Evolutionary conservation across 169 alveolate species (phyloP), one percentile per base, ranked within the genome.

Genomic region (Plasmodium knowlesi): DNA sequence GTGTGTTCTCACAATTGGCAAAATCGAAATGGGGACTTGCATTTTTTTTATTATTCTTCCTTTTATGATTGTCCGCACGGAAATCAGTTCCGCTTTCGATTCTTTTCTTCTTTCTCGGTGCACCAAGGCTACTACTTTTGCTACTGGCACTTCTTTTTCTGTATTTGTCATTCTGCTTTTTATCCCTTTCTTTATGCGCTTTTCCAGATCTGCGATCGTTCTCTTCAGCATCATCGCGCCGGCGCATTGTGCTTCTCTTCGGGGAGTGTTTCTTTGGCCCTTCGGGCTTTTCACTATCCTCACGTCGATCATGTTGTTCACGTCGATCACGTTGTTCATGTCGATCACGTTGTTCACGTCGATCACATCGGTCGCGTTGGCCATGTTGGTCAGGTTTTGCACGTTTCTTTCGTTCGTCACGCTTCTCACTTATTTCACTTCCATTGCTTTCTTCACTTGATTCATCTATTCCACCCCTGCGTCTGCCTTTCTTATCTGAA

Each of bases 101-200:
- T 74, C 54, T 74, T 74, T 74, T 74, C 30, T 74, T 74, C 83
- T 74, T 74, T 32, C 54, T 74, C 3, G 37, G 46, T 74, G 43
- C 54, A 74, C 43, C 57, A 9, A 19, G 37, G 16, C 61, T 34
- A 32, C 28, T 32, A 39, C 83, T 74, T 74, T 74, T 25, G 34
- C 43, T 74, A 32, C 83, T 74, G 43, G 37, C 54, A 25, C 83
- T 74, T 34, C 83, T 74, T 34, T 39, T 74, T 39, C 46, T 74
- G 46, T 34, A 19, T 74, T 32, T 34, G 4, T 43, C 43, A 12
- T 34, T 34, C 28, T 39, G n/a, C 43, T 74, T 74, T 74, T 5
- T 74, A 14, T 74, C 54, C 25, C 14, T 34, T 5, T 74, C 83
- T 74, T n/a, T 16, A 74, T 19, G 54, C n/a, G 28, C 25, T 34